Evolutionary conservation across 208 protist genomes (phyloP).

Genomic region (Trichomonas vaginalis): DNA sequence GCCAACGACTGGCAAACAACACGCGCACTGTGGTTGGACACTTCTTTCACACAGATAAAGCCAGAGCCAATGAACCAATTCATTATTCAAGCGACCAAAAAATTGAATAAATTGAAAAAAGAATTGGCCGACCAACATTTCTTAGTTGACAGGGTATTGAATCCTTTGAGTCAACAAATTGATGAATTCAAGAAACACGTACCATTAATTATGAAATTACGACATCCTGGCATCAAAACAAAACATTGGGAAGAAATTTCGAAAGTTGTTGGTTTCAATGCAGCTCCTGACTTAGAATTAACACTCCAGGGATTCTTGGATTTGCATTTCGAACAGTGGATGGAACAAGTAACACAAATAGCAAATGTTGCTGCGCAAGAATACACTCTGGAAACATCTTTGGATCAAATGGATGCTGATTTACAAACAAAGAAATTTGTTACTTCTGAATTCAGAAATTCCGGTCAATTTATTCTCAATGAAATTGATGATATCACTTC

Average conservation of each 20-base stretch:
- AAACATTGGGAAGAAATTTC: slow-evolving; percentile 58
- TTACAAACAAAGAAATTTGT: slow-evolving; percentile 27
- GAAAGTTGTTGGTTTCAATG: slow-evolving; percentile 50
- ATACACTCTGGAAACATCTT: slow-evolving; percentile 74
- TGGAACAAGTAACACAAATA: slow-evolving; percentile 63
- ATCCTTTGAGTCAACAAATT: slow-evolving; percentile 43
- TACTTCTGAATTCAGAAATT: neutral
- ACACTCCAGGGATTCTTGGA: slow-evolving; percentile 62
- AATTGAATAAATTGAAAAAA: neutral
- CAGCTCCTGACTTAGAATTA: slow-evolving; percentile 27
- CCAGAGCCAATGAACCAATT: neutral
- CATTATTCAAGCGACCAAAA: neutral
- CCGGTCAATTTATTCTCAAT: slow-evolving; percentile 38
- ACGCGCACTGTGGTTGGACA: neutral
- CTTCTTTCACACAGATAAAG: neutral
- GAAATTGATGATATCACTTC: slow-evolving; percentile 21
- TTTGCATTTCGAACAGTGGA: slow-evolving; percentile 55
- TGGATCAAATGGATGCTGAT: slow-evolving; percentile 62
- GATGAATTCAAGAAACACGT: slow-evolving; percentile 76
- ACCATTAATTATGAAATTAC: slow-evolving; percentile 70
- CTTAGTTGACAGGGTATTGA: neutral
- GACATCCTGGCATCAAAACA: slow-evolving; percentile 54
- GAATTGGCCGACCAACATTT: neutral
- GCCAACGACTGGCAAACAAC: neutral
- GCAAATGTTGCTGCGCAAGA: slow-evolving; percentile 75